Conservation (phyloP, 2,329 filamentous ascomycete species). For the Microsporum audouinii region DNA sequence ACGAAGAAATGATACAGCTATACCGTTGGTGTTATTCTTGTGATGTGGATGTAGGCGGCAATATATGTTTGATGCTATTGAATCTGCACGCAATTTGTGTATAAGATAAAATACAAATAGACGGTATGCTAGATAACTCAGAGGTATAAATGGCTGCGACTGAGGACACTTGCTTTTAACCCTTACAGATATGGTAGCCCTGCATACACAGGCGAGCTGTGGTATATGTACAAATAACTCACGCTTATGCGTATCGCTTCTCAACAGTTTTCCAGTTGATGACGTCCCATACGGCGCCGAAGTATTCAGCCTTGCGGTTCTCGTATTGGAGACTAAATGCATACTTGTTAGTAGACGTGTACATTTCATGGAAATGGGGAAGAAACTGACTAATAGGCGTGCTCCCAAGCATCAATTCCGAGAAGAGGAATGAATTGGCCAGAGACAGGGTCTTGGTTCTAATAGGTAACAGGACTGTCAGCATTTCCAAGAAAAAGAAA, state of each 20-base stretch:
- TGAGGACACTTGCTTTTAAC: not conserved
- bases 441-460: conserved; percentile 80
- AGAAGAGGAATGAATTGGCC: conserved; percentile 72
- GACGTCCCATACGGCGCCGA: conserved; percentile 85
- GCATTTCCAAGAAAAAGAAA: not conserved
- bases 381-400: conserved; percentile 66
- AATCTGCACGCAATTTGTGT: not conserved
- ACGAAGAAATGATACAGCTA: not conserved
- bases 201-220: not conserved
- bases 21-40: not conserved
- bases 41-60: not conserved
- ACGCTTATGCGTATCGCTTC: conserved; percentile 53
- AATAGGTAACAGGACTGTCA: not conserved
- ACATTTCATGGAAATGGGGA: not conserved
- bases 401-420: conserved; percentile 91
- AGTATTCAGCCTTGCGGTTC: conserved; percentile 96
- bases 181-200: not conserved
- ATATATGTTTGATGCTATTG: not conserved
- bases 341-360: not conserved
- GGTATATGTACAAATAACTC: not conserved
- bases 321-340: conserved; percentile 67
- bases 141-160: not conserved
- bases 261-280: conserved; percentile 90
- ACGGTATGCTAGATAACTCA: not conserved
- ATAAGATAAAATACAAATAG: not conserved